Evolutionary conservation across 2,329 filamentous ascomycete species (phyloP), one percentile per base, ranked within the genome.

Genomic region (Neofusicoccum sp.): DNA sequence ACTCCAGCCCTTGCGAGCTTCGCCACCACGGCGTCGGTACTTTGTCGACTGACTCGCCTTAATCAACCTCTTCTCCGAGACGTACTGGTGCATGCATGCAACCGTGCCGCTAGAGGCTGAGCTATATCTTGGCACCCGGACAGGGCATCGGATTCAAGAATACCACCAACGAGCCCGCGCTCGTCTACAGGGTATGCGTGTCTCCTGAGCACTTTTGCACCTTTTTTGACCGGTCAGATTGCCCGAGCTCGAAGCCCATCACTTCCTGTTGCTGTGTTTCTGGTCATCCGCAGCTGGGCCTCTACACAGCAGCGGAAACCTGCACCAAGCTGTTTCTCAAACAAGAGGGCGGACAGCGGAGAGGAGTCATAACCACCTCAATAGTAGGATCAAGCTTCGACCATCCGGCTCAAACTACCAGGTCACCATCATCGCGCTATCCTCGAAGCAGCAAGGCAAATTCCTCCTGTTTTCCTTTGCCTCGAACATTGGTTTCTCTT

Each of bases 161-260:
- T 49, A 49, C 47, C 47, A 49, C 47, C 47, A 49, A 49, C 47
- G 47, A 49, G 47, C 47, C 47, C 47, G 9, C 29, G 47, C 29
- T 14, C 28, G 29, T 28, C 44, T 33, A 29, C 34, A 12, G 16
- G 36, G 34, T 34, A 39, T 8, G 16, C 49, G 2, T 48, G 3
- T 14, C 22, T 7, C 22, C 11, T n/a, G 34, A 39, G 11, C 37
- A 7, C 22, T 0, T 39, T 56, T 44, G 37, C 29, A 28, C 52
- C 34, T 56, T 43, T 44, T 56, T 34, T 33, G 37, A 43, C 29
- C 3, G 6, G 6, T 9, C 39, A 12, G 36, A 37, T 44, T 9
- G 44, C 52, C 37, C 28, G 39, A 14, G 16, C 3, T 11, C 31
- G 43, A 28, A 22, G 3, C 8, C 16, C 29, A 43, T 37, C 34